Percentiles rank a stretch among this genome's conserved stretches.
Evolutionary conservation across 1,139 yeast genomes (phyloP).

Genomic region (Suhomyces panamericanus): DNA sequence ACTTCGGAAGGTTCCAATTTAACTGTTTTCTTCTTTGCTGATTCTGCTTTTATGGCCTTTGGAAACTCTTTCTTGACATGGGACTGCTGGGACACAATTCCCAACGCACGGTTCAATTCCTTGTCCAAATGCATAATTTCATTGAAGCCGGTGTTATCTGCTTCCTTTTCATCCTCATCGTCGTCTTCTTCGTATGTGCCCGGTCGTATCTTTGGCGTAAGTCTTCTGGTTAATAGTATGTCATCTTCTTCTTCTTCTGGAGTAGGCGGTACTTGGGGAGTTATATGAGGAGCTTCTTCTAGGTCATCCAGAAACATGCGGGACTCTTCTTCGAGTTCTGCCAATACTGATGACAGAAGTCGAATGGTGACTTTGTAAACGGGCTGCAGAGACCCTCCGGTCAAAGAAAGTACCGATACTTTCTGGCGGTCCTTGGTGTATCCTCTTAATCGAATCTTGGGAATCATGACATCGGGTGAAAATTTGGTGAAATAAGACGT

Average conservation of each 20-base stretch:
- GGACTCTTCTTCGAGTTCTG: slow-evolving; percentile 2
- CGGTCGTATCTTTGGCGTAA: slow-evolving; percentile 4
- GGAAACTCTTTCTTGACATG: not conserved
- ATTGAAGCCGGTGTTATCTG: not conserved
- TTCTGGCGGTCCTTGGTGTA: slow-evolving; percentile 3
- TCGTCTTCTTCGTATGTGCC: slow-evolving; percentile 3
- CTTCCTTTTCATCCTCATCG: slow-evolving; percentile 3
- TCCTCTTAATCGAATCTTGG: slow-evolving; percentile 16
- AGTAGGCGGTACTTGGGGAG: not conserved
- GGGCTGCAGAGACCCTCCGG: slow-evolving; percentile 3
- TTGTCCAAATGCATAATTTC: slow-evolving; percentile 11
- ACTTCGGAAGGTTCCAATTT: not conserved
- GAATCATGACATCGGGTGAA: slow-evolving; percentile 12
- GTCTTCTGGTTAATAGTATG: not conserved
- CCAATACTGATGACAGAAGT: slow-evolving; percentile 10
- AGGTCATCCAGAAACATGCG: slow-evolving; percentile 1
- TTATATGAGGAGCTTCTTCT: not conserved
- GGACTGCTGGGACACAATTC: not conserved
- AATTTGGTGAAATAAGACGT: not conserved
- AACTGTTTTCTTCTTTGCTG: not conserved
- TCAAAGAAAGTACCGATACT: slow-evolving; percentile 3
- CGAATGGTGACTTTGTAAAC: slow-evolving; percentile 11
- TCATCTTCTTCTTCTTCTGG: slow-evolving; percentile 2
- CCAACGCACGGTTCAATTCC: slow-evolving; percentile 14
- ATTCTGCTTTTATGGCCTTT: too few relatives aligned